Evolutionary conservation across 192 early-diverging fungal genomes (phyloP).

Genomic region (Coemansia sp.): DNA sequence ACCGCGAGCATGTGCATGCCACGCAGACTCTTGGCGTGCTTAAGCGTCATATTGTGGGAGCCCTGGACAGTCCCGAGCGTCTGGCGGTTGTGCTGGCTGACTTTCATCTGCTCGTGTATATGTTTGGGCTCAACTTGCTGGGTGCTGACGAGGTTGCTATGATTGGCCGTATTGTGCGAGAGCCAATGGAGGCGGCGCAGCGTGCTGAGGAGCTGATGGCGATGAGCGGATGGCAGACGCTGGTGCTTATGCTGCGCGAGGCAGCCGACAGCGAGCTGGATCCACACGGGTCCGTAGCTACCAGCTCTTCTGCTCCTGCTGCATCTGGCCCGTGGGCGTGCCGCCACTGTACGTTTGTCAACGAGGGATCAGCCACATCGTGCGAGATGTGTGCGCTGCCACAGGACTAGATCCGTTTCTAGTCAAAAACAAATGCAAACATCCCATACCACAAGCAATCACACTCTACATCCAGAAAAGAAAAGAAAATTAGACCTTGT

Average conservation of each 20-base stretch:
- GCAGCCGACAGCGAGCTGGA: conserved; percentile 33
- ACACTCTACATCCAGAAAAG: too few species aligned
- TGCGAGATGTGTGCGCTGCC: conserved; percentile 54
- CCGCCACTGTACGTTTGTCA: conserved; percentile 50
- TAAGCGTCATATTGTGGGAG: conserved; percentile 54
- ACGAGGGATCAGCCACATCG: conserved; percentile 18
- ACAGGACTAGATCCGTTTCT: conserved; percentile 10
- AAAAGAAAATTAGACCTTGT: too few species aligned
- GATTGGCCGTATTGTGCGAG: conserved; percentile 21
- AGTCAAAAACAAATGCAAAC: too few species aligned
- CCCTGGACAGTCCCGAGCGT: conserved; percentile 25
- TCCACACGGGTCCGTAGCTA: not conserved
- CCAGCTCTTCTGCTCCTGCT: not conserved
- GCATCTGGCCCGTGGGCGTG: conserved; percentile 28
- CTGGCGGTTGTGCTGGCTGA: conserved; percentile 67
- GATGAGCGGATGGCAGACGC: conserved; percentile 46
- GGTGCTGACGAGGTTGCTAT: conserved; percentile 55
- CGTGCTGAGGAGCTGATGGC: conserved; percentile 18
- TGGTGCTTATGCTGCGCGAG: conserved; percentile 37
- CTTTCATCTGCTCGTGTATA: conserved; percentile 81
- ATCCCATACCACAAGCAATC: too few species aligned
- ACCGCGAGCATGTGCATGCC: conserved; percentile 63
- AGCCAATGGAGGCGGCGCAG: conserved; percentile 13
- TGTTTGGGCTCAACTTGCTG: conserved; percentile 68
- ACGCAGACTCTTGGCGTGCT: conserved; percentile 62